These are phyloP conservation scores for Lichtheimia ramosa DNA, from an alignment of 371 early-diverging fungal genomes.

Conservation along the genomic window DNA sequence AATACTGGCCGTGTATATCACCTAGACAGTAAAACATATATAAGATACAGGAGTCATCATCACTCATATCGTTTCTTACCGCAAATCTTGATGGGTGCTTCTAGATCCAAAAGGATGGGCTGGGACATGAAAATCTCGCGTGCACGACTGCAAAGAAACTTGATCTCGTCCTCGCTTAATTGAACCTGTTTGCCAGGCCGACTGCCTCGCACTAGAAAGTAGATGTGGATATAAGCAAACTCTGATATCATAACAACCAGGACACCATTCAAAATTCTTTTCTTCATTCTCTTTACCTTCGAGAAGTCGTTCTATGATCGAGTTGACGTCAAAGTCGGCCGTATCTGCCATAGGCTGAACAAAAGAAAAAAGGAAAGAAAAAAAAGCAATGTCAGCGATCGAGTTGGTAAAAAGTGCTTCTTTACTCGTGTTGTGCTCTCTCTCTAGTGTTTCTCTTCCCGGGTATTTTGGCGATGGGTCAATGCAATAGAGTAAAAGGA, in stretches of 20 bases:
- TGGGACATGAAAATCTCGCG: constrained; percentile 93
- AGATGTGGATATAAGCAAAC: constrained; percentile 3
- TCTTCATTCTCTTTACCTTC: constrained; percentile 18
- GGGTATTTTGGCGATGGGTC: too few species aligned
- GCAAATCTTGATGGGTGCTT: constrained; percentile 96
- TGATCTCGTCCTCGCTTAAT: constrained; percentile 83
- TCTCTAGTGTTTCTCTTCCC: too few species aligned
- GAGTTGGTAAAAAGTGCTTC: too few species aligned
- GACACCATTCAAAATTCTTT: not conserved
- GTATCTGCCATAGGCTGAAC: constrained; percentile 11
- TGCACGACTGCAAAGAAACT: constrained; percentile 81
- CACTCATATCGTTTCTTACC: constrained; percentile 28
- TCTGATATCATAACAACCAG: not conserved
- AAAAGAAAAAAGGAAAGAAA: not conserved
- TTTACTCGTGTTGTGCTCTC: too few species aligned
- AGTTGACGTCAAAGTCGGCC: constrained; percentile 19
- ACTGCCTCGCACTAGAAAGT: constrained; percentile 79
- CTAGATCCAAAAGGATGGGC: constrained; percentile 92
- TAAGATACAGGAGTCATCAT: not conserved
- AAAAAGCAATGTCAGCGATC: not conserved
- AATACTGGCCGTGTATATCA: constrained; percentile 89
- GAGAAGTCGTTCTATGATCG: constrained; percentile 23
- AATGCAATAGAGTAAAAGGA: too few species aligned
- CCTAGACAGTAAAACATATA: constrained; percentile 9
- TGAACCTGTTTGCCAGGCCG: constrained; percentile 90